A percentile compares a stretch with the other conserved stretches of the same genome.
Conservation (phyloP, 2,329 filamentous ascomycete genomes). For the Huntiella abstrusa region DNA sequence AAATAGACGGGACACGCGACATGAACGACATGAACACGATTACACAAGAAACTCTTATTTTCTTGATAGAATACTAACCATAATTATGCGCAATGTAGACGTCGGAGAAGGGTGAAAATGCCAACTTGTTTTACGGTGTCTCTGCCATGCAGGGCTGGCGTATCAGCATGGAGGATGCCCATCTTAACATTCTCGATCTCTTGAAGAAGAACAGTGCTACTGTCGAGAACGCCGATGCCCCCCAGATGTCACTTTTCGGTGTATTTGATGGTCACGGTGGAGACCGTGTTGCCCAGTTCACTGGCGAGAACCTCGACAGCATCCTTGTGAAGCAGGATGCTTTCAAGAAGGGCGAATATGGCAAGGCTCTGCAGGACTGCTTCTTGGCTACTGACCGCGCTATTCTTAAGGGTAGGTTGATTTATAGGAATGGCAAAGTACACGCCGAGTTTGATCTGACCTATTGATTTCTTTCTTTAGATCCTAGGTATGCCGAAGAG, state of each 20-base stretch:
- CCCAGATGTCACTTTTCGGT: constrained; percentile 83
- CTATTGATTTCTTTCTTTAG: constrained; percentile 26
- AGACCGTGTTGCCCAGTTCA: constrained; percentile 86
- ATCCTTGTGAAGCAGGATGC: constrained; percentile 90
- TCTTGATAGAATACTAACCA: neutral
- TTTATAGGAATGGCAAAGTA: neutral
- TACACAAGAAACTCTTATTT: neutral
- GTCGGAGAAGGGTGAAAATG: constrained; percentile 82
- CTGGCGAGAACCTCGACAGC: constrained; percentile 80
- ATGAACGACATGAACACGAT: no score
- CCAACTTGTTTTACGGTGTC: constrained; percentile 77
- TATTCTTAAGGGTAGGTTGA: constrained; percentile 65
- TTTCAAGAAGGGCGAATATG: constrained; percentile 78
- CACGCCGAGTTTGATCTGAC: neutral
- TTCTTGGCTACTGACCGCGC: constrained; percentile 92
- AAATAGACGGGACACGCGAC: no score
- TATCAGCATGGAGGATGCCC: constrained; percentile 98
- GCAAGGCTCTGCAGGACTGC: constrained; percentile 90
- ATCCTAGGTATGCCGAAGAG: constrained; percentile 92
- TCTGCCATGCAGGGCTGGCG: constrained; percentile 99
- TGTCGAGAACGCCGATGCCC: constrained; percentile 37
- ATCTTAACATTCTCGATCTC: constrained; percentile 77
- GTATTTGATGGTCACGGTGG: constrained; percentile 97
- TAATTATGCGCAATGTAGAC: constrained; percentile 32
- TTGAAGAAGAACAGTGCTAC: constrained; percentile 22